A percentile compares a stretch with the other conserved stretches of the same genome.
These are phyloP conservation scores for Oxytropis ochrocephala DNA, from an alignment of 306 rosid species.

Conservation along the genomic window DNA sequence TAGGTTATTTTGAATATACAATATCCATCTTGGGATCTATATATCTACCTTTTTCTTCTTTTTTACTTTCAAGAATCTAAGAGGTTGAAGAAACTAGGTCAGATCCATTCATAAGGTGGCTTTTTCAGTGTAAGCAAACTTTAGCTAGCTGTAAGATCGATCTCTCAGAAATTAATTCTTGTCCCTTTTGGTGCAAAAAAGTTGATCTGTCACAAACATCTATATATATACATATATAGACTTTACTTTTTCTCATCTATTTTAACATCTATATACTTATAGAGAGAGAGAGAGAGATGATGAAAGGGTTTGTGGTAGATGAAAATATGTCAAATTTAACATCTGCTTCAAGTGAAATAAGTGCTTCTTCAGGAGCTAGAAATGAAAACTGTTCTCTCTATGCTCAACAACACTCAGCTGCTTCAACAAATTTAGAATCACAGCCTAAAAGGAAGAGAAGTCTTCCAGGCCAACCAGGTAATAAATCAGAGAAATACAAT, in stretches of 20 bases:
- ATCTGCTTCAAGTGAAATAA: slow-evolving; percentile 59
- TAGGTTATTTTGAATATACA: background rate
- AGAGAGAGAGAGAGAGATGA: slow-evolving; percentile 13
- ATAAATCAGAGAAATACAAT: background rate
- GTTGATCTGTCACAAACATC: background rate
- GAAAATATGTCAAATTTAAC: slow-evolving; percentile 73
- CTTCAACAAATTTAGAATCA: slow-evolving; percentile 44
- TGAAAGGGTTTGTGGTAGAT: slow-evolving; percentile 41
- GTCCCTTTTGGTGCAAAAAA: slow-evolving; percentile 9
- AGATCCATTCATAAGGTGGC: background rate
- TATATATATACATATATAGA: background rate
- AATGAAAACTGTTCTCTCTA: slow-evolving; percentile 33
- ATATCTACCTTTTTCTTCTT: background rate
- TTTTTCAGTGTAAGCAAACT: background rate
- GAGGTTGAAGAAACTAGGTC: slow-evolving; percentile 14
- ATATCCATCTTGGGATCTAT: slow-evolving; percentile 17
- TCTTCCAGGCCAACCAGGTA: slow-evolving; percentile 91
- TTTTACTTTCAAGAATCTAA: slow-evolving; percentile 7
- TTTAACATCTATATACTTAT: background rate
- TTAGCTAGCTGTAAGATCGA: slow-evolving; percentile 36
- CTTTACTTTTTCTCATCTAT: slow-evolving; percentile 1
- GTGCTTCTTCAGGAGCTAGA: slow-evolving; percentile 49
- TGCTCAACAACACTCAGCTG: slow-evolving; percentile 40
- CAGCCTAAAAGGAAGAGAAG: slow-evolving; percentile 65
- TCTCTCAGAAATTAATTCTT: slow-evolving; percentile 26